Evolutionary conservation across 2,329 filamentous ascomycete species (phyloP), one percentile per base, ranked within the genome.

Genomic region (Lecanicillium sp.): DNA sequence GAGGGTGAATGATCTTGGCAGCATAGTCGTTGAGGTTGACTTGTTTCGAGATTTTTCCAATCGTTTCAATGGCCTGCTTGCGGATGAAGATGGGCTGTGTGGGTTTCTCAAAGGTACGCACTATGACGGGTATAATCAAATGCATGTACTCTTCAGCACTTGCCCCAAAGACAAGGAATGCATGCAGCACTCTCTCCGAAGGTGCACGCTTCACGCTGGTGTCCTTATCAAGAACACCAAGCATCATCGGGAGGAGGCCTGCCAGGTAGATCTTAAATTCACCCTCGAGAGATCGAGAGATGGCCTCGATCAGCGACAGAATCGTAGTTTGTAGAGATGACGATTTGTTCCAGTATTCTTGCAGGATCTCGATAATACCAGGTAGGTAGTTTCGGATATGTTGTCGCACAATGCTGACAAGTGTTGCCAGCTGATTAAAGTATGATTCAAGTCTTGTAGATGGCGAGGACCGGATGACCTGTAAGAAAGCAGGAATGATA

Each of bases 141-240:
- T 98, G 93, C 93, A 98, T 98, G 65, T 98, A 98, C 64, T 98
- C 93, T 63, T 98, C 93, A 10, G 87, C 87, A 60, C 90, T 97
- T 0, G 90, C 85, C 1, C 94, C 94, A 62, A 98, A 98, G 1
- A 98, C 87, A 23, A 98, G 71, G 65, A 99, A 95, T 0, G 91
- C 90, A 62, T 97, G 93, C 20, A 99, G 74, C 4, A 98, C 90
- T 57, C 86, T 85, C 62, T 96, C 90, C 0, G 90, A 95, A 2
- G 90, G 86, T 12, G 81, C 77, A n/a, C 89, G 79, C 59, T 88
- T 86, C 2, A 77, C 71, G 1, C 86, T 85, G 8, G 72, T 75
- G 61, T 98, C 93, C 54, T 90, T 87, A 55, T 98, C 91, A 15
- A 99, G 77, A 3, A 95, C 87, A 20, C 89, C 87, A 2, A 99